These are phyloP conservation scores for Daldinia loculata DNA, from an alignment of 495 filamentous ascomycete genomes.

Conservation along the genomic window DNA sequence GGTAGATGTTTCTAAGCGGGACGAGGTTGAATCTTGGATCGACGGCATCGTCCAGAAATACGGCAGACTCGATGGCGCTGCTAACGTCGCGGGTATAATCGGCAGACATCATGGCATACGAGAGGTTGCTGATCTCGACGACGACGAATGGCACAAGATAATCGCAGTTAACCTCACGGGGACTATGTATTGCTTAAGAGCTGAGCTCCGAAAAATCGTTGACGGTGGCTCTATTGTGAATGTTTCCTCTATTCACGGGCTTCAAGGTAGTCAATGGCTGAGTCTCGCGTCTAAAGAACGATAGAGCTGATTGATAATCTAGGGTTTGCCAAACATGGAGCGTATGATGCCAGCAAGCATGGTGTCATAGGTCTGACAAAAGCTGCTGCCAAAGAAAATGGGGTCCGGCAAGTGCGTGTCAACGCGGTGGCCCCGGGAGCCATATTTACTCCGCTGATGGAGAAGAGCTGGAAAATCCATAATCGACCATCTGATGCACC, in stretches of 20 bases:
- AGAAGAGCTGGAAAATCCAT: slow-evolving; percentile 47
- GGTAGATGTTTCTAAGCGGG: slow-evolving; percentile 47
- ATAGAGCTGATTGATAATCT: slow-evolving; percentile 17
- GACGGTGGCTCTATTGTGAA: slow-evolving; percentile 66
- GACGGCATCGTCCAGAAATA: slow-evolving; percentile 45
- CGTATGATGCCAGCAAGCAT: slow-evolving; percentile 66
- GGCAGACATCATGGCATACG: slow-evolving; percentile 47
- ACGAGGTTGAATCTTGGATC: slow-evolving; percentile 50
- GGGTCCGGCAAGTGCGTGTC: slow-evolving; percentile 61
- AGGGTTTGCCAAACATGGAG: slow-evolving; percentile 55
- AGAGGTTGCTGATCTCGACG: slow-evolving; percentile 46
- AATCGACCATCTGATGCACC: slow-evolving; percentile 45
- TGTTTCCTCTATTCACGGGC: slow-evolving; percentile 62
- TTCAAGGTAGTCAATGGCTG: slow-evolving; percentile 52
- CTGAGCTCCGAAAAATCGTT: slow-evolving; percentile 59
- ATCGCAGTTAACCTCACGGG: slow-evolving; percentile 66
- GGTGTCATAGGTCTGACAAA: slow-evolving; percentile 68
- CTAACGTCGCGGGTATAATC: slow-evolving; percentile 64
- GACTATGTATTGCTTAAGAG: slow-evolving; percentile 65
- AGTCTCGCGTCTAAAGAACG: slow-evolving; percentile 5
- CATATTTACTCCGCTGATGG: slow-evolving; percentile 65
- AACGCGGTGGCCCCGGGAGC: slow-evolving; percentile 67
- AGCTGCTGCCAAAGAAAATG: slow-evolving; percentile 66
- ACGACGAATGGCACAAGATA: slow-evolving; percentile 63
- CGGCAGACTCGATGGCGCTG: slow-evolving; percentile 63